Base-by-base conservation (phyloP, 345 rosid species). In the Viola odorata region DNA sequence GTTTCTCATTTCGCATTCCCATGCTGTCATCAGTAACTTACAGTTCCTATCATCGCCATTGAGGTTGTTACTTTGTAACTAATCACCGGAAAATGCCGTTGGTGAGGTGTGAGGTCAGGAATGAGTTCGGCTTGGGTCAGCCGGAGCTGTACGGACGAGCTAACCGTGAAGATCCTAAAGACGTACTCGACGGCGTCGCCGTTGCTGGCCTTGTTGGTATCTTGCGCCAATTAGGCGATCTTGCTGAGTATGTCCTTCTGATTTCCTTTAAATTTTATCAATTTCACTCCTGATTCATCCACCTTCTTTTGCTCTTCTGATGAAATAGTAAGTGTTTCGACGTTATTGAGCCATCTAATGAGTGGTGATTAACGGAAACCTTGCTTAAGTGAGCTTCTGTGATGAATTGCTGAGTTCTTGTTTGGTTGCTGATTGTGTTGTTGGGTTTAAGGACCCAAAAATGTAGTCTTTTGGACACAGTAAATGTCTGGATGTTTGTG, bases 191-290 rank as follows among this genome's bases (percentile, higher is more conserved):
- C 38, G 95, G 92, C 12, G 84, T 85, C 58, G 78, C 96, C 4
- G 92, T 88, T 39, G 68, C 96, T 53, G 97, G 92, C 4, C 89
- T 94, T 62, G 83, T 88, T 54, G 99, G 96, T 78, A 78, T 94
- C 92, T 86, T 94, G 83, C 96, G 97, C 39, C 99, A 90, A 63
- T 74, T 90, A 5, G 97, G 99, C 79, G 97, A 94, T 81, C 97
- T 94, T 58, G 95, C 99, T 58, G 97, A 94, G 99, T 94, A 80
- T 36, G 87, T 81, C 38, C 8, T 9, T 7, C 40, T 41, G 13
- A 40, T 9, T 40, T 13, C 47, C 61, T 7, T 37, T 57, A 1
- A 5, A 10, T 6, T 55, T n/a, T 32, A 23, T 23, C 32, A 23
- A 23, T 23, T 51, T 41, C 15, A 40, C 0, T 6, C 16, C 1